Percentiles rank a stretch among this genome's conserved stretches.
phyloP scores from a whole-genome alignment of 2,329 filamentous ascomycete genomes.

The Zasmidium angulare region DNA sequence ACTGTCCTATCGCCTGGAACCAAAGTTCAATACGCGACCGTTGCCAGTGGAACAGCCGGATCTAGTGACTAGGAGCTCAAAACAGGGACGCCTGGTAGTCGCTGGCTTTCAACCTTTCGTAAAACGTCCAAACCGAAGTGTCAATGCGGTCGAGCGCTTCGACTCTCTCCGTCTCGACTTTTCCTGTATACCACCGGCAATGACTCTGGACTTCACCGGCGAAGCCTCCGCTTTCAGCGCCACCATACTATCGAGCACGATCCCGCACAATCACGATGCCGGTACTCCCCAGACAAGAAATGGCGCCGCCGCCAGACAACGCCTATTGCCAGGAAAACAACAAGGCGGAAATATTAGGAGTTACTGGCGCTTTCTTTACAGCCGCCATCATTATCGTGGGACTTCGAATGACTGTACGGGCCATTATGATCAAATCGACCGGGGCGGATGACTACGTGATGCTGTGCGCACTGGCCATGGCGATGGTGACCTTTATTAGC shows the following conservation, averaged over 20 bases:
- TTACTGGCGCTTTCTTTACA: slow-evolving; percentile 24
- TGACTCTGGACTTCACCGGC: background rate
- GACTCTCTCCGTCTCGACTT: background rate
- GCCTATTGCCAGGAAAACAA: slow-evolving; percentile 29
- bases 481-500: slow-evolving; percentile 37
- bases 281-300: slow-evolving; percentile 2
- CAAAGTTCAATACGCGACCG: too few species aligned
- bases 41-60: background rate
- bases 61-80: background rate
- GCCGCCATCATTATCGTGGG: slow-evolving; percentile 22
- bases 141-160: background rate
- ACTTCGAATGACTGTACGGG: slow-evolving; percentile 39
- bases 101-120: background rate
- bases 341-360: slow-evolving; percentile 22
- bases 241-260: background rate
- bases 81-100: background rate
- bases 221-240: background rate
- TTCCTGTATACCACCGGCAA: background rate
- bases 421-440: slow-evolving; percentile 48
- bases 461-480: slow-evolving; percentile 40
- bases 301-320: slow-evolving; percentile 12
- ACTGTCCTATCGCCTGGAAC: too few species aligned
- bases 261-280: background rate
- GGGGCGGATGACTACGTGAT: slow-evolving; percentile 54
- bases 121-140: background rate